Evolutionary conservation across 1,284 basidiomycete species (phyloP).

Genomic region (Sanghuangporus sanghuang): DNA sequence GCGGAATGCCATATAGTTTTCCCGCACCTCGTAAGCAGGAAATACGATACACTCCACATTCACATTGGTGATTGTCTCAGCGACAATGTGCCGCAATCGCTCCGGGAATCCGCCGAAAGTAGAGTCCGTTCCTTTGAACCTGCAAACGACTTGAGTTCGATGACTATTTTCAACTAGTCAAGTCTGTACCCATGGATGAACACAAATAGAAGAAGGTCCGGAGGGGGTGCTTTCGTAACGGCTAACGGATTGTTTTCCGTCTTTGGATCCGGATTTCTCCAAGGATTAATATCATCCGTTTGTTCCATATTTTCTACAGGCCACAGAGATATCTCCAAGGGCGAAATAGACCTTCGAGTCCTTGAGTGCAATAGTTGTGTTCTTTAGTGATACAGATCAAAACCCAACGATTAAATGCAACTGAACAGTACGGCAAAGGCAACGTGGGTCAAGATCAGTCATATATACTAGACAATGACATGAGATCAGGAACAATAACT

Average conservation of each 20-base stretch:
- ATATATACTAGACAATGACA: too few relatives aligned
- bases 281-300: neutral
- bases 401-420: too few relatives aligned
- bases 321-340: neutral
- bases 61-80: constrained; percentile 48
- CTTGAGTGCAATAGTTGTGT: neutral
- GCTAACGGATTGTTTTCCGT: neutral
- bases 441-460: too few relatives aligned
- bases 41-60: constrained; percentile 75
- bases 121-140: constrained; percentile 72
- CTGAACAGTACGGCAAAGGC: too few relatives aligned
- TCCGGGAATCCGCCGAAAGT: constrained; percentile 76
- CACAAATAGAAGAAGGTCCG: constrained; percentile 41
- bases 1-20: too few relatives aligned
- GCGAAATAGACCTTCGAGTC: neutral
- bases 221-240: constrained; percentile 19
- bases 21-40: constrained; percentile 80
- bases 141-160: constrained; percentile 21
- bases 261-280: neutral
- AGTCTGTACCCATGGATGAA: constrained; percentile 52
- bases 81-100: constrained; percentile 72
- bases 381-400: too few relatives aligned
- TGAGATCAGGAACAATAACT: too few relatives aligned
- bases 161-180: neutral
- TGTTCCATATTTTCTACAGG: neutral